Conservation (phyloP, 2,329 filamentous ascomycete species). For the Pseudomassariella vexata region DNA sequence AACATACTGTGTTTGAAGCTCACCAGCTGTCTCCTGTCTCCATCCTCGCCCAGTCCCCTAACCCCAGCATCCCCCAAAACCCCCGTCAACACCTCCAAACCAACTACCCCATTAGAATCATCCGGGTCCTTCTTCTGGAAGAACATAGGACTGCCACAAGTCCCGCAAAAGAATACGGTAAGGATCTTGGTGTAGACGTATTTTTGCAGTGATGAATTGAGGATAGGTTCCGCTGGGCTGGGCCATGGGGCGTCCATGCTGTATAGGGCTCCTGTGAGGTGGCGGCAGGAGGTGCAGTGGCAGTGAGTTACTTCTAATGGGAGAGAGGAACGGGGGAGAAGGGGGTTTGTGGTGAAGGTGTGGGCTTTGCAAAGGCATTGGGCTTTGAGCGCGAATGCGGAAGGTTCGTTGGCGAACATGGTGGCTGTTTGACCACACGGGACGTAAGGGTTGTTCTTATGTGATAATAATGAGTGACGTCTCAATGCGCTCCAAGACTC, state of each 20-base stretch:
- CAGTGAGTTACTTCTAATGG: slow-evolving; percentile 36
- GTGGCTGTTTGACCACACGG: too few relatives aligned
- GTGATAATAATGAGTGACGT: too few relatives aligned
- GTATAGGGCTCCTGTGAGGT: slow-evolving; percentile 36
- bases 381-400: too few relatives aligned
- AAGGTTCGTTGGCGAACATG: too few relatives aligned
- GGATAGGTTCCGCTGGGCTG: slow-evolving; percentile 21
- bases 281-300: slow-evolving; percentile 46
- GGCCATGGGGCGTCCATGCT: slow-evolving; percentile 30
- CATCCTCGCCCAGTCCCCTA: slow-evolving; percentile 23
- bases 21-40: too few relatives aligned
- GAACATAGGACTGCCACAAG: slow-evolving; percentile 39
- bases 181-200: slow-evolving; percentile 30
- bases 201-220: slow-evolving; percentile 21
- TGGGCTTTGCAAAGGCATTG: slow-evolving; percentile 41
- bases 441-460: too few relatives aligned
- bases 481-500: too few relatives aligned
- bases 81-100: slow-evolving; percentile 32
- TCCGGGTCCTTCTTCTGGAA: slow-evolving; percentile 19
- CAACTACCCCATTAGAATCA: slow-evolving; percentile 7
- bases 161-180: slow-evolving; percentile 33
- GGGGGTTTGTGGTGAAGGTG: slow-evolving; percentile 29
- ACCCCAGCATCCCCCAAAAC: slow-evolving; percentile 23
- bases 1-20: slow-evolving; percentile 35
- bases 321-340: slow-evolving; percentile 24